Base-by-base conservation (phyloP, 495 filamentous ascomycete genomes). In the Astrocystis sublimbata region DNA sequence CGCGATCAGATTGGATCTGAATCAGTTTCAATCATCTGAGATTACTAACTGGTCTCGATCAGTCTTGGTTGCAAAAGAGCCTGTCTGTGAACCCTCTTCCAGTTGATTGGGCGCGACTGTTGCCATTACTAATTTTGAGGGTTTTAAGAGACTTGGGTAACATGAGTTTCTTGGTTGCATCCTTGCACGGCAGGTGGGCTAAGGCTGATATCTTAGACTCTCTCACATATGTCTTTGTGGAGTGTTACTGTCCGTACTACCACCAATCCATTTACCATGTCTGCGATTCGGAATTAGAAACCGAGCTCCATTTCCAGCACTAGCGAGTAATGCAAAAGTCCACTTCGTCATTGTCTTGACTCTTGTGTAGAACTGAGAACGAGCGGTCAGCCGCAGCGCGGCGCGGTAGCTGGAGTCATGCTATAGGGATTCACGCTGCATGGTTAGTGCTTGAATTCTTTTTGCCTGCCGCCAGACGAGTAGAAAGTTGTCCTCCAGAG, bases 231-330 rank as follows among this genome's bases (percentile, higher is more conserved):
- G 26, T 56, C 41, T 62, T 41, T 49, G 23, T 49, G 26, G 21
- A 1, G n/a, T 15, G 24, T 36, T 6, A 6, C 33, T 36, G 33
- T 36, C 33, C 13, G 33, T 36, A 6, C 33, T n/a, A n/a, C n/a
- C n/a, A n/a, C n/a, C 49, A 53, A 62, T 13, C 60, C 50, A 12
- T 56, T 55, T 23, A 28, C 15, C 60, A 40, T 62, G 51, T 24
- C 56, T 62, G 3, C 60, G 50, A 33, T 62, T 51, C 60, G 47
- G 19, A 62, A 23, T 51, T 51, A 62, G 51, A 62, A 47, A 28
- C 30, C 51, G 47, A 62, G 60, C n/a, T n/a, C n/a, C n/a, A n/a
- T n/a, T n/a, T n/a, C n/a, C n/a, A n/a, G n/a, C n/a, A n/a, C n/a
- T n/a, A n/a, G n/a, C n/a, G n/a, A n/a, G n/a, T n/a, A n/a, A n/a